Evolutionary conservation across 305 asterid genomes (phyloP), one percentile per base, ranked within the genome.

Genomic region (Fraxinus ornus): DNA sequence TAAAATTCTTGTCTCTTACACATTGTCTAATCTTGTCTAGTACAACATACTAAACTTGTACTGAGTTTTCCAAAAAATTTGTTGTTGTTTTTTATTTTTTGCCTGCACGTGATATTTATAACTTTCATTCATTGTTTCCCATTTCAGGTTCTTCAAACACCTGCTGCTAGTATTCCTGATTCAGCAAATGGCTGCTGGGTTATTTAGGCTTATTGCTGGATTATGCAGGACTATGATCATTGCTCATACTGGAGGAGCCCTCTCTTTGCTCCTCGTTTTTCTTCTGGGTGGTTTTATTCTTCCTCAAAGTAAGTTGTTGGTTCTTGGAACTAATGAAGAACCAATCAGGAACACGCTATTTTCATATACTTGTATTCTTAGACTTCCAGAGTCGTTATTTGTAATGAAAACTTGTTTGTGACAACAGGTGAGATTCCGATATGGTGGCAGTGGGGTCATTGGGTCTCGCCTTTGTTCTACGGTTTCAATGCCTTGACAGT

Each of bases 141-240:
- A 70, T 35, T 21, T 21, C 88, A 89, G 91, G 81, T 89, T 89
- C 83, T 86, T 89, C 88, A 88, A 86, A 86, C 89, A 86, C 49
- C 78, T 86, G 19, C 39, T 88, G 77, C 39, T 87, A 49, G 49
- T 83, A 15, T 88, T 89, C 78, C 84, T 89, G 82, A 86, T 88
- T 80, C 92, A 89, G 82, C 92, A 89, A 73, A 89, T 89, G 92
- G 92, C 92, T 62, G 85, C 89, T 15, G 92, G 91, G 44, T 44
- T 88, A 66, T 88, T 88, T 77, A 88, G 89, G 82, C 55, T 88
- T 64, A 89, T 85, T 26, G 87, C 91, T 36, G 88, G 83, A 36
- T n/a, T 85, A 12, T 89, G 92, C 84, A 86, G 90, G 84, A 88
- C 87, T 6, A 88, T 88, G 92, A 86, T 86, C 30, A 81, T 89